Evolutionary conservation across 2,329 filamentous ascomycete species (phyloP).

Genomic region (Penicillium janthinellum): DNA sequence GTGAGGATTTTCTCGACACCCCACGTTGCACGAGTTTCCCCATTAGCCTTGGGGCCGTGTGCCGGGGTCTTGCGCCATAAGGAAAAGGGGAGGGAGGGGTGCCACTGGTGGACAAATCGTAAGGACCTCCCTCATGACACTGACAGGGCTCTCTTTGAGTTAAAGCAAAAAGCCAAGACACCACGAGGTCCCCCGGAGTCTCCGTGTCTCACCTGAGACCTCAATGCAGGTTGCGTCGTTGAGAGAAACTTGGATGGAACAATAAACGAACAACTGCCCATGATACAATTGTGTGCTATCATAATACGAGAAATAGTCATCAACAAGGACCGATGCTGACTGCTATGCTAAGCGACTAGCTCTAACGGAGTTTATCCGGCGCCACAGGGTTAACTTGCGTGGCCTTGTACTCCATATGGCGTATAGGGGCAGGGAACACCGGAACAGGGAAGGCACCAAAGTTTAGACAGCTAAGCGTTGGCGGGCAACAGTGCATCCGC

Average conservation of each 20-base stretch:
- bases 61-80: neutral
- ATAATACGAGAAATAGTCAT: neutral
- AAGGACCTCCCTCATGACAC: neutral
- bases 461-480: neutral
- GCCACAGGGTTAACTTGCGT: neutral
- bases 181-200: neutral
- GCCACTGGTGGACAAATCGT: neutral
- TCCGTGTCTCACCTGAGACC: neutral
- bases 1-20: neutral
- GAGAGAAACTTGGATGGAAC: neutral
- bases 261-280: neutral
- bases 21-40: neutral
- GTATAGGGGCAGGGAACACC: neutral
- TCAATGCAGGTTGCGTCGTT: neutral
- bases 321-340: neutral
- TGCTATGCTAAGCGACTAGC: neutral
- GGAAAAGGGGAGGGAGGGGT: neutral
- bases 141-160: neutral
- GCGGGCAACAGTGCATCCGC: neutral
- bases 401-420: too few species aligned
- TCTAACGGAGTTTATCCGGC: neutral
- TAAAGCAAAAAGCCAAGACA: constrained; percentile 1
- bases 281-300: too few species aligned
- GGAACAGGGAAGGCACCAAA: too few species aligned
- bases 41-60: neutral